Evolutionary conservation across 2,329 filamentous ascomycete genomes (phyloP), one percentile per base, ranked within the genome.

Genomic region (Cladophialophora psammophila): DNA sequence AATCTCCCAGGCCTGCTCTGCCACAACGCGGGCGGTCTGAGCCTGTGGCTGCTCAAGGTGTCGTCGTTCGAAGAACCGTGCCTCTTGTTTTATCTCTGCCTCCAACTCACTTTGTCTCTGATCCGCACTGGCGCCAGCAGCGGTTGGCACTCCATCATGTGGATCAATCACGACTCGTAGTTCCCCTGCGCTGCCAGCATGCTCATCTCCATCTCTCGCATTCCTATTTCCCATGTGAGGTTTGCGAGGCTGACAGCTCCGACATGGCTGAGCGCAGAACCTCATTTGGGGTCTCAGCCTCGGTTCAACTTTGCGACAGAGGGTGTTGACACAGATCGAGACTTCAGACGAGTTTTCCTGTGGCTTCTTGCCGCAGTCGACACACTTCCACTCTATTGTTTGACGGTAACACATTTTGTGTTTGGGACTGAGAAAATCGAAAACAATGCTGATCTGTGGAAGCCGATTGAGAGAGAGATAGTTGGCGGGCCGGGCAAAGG

Each of bases 281-380:
- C 45, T 50, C 45, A 50, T 50, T 10, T 50, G 45, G 45, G 45
- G 45, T 9, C 45, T 18, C 5, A 50, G 45, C 45, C 12, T 50
- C 1, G 20, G 45, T 5, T 50, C 18, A 9, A 50, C 20, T 12
- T 50, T 50, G 18, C 20, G 45, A 12, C 45, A 50, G 18, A 18
- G 1, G 45, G 3, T 26, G 45, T 50, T 50, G 45, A 10, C 18
- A 9, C 45, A 50, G 26, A 26, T 26, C 0, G 20, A 8, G 15
- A 26, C 26, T 9, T 50, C 45, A 2, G 20, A 3, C 18, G 45
- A 50, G 45, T 50, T 50, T 50, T 20, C 18, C 5, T 20, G 45
- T 20, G 45, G 9, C 18, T 50, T 50, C 45, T 50, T 50, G 45
- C 45, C 45, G 45, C 45, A 50, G 45, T 50, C 45, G 45, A 9